Percentiles rank a stretch among this genome's conserved stretches.
These are phyloP conservation scores for Quercus tomentella DNA, from an alignment of 331 rosid genomes.

Conservation along the genomic window DNA sequence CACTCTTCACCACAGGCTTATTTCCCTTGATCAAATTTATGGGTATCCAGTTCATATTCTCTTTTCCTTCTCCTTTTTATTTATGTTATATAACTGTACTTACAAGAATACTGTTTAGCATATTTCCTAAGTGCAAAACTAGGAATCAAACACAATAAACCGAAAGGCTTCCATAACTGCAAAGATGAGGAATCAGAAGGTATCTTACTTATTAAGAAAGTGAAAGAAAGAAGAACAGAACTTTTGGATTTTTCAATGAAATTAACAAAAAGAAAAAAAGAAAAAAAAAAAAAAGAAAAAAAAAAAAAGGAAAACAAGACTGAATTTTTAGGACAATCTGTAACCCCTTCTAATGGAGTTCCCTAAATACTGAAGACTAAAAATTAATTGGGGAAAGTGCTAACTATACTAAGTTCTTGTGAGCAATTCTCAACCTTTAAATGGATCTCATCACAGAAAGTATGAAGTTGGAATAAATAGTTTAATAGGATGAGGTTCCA, in stretches of 20 bases:
- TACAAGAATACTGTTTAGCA: neutral
- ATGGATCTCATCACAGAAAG: neutral
- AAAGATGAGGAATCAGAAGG: neutral
- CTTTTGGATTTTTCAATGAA: no score
- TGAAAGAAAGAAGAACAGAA: no score
- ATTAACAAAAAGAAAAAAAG: neutral
- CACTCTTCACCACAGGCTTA: slow-evolving; percentile 69
- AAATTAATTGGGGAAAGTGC: neutral
- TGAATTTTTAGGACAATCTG: neutral
- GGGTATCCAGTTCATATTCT: slow-evolving; percentile 40
- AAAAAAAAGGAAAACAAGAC: neutral
- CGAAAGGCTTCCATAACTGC: neutral
- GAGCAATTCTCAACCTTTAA: neutral
- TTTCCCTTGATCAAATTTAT: slow-evolving; percentile 53
- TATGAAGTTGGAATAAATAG: no score
- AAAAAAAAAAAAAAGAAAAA: neutral
- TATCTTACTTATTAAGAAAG: no score
- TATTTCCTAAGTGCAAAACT: neutral
- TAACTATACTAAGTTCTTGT: neutral
- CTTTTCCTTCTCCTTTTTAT: neutral
- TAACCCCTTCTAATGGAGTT: neutral
- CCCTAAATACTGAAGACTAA: neutral
- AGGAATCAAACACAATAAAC: neutral
- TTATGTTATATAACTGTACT: neutral
- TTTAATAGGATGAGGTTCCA: neutral